A percentile compares a stretch with the other conserved stretches of the same genome.
phyloP scores from a whole-genome alignment of 768 basidiomycete species.

The Phylloporus rhodoxanthus region DNA sequence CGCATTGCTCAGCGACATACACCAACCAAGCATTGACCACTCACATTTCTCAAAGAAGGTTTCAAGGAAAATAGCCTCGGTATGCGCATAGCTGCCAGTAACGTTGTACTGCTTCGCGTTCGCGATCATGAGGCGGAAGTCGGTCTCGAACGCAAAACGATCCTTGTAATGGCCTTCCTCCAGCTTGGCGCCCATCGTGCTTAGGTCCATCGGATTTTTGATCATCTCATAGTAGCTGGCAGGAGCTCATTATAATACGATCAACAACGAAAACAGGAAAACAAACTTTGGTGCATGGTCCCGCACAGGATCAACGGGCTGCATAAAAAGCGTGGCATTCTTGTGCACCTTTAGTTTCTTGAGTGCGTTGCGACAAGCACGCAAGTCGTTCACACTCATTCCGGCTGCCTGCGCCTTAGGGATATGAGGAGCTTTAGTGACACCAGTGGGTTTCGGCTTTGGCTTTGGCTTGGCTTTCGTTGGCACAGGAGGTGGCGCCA shows the following conservation, averaged over 20 bases:
- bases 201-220: conserved; percentile 91
- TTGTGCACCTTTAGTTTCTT: conserved; percentile 77
- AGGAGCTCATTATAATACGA: not conserved
- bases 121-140: conserved; percentile 80
- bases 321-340: conserved; percentile 66
- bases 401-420: conserved; percentile 72
- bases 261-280: conserved; percentile 1
- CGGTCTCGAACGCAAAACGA: conserved; percentile 75
- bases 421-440: conserved; percentile 40
- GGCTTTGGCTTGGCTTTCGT: conserved; percentile 24
- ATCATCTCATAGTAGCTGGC: conserved; percentile 84
- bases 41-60: conserved; percentile 80
- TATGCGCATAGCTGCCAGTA: conserved; percentile 63
- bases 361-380: conserved; percentile 67
- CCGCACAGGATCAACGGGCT: conserved; percentile 94
- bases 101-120: conserved; percentile 88
- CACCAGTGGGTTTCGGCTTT: conserved; percentile 21
- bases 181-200: conserved; percentile 81
- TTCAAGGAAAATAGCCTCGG: conserved; percentile 71
- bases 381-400: conserved; percentile 70
- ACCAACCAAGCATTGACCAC: conserved; percentile 26
- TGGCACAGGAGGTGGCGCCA: conserved; percentile 30
- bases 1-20: conserved; percentile 7
- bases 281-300: conserved; percentile 81
- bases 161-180: conserved; percentile 82